Base-by-base conservation (phyloP, 129 eudicot species). In the Deinandra increscens region DNA sequence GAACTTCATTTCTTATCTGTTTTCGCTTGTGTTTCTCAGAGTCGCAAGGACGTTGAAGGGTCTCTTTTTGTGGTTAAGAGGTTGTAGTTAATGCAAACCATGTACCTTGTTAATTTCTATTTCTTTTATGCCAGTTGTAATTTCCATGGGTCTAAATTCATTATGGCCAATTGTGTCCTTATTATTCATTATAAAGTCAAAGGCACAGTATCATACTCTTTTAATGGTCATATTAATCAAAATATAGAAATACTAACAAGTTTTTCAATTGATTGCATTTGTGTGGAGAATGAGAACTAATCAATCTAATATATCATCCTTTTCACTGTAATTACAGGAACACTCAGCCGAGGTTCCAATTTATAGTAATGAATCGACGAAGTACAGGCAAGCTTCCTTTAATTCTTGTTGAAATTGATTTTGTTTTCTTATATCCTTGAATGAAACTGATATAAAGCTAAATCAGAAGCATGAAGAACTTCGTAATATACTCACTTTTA, bases 31-130 rank as follows among this genome's bases (percentile, higher is more conserved):
- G 70, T 60, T 56, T 79, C 85, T 68, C 89, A 91, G 95, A 91
- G 97, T 75, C 89, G 97, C 74, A 91, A 87, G 87, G 97, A 91
- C 67, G 97, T 91, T 50, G 91, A 91, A 71, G 97, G 97, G 69
- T 87, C 97, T 22, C 86, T 91, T n/a, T 91, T 91, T 81, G 95
- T 91, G 5, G 97, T 91, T 71, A 91, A 91, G 64, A 85, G 97
- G 97, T 85, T 60, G 43, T 70, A 37, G 38, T 69, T 69, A 29
- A 58, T 59, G 31, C 79, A 73, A 7, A 49, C 33, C 15, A 34
- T n/a, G 50, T 39, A 10, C 48, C 19, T 53, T 72, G 17, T 66
- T 50, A 20, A 45, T 76, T 69, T 26, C 6, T 59, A 7, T 38
- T 56, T 39, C 26, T 48, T 15, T 31, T 50, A 13, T 12, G n/a